Evolutionary conservation across 78 protist genomes (phyloP), one percentile per base, ranked within the genome.

Genomic region (Tieghemostelium lacteum): DNA sequence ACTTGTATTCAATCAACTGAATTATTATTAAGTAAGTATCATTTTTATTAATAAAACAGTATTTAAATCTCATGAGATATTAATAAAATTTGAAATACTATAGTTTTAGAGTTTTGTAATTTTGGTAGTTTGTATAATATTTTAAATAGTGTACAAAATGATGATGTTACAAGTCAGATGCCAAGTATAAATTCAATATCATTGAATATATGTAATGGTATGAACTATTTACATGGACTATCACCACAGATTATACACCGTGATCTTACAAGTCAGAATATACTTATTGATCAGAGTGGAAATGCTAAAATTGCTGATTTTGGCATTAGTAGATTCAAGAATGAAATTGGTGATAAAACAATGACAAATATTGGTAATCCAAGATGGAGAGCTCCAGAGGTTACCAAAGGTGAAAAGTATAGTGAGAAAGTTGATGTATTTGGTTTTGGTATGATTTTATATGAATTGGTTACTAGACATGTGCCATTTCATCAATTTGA

Each of bases 351-450:
- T 49, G 93, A 86, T 49, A 74, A 86, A 61, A 86, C 93, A 22
- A 86, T 86, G 93, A 86, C 93, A 2, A 36, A 75, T 0, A 86
- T 86, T 57, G 88, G 88, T 14, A 86, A 86, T 65, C 93, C 93
- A 39, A 17, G 93, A 24, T 86, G 78, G 72, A 54, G 93, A 29
- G 92, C 95, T 42, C 95, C 95, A 7, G 95, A 92, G 50, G 92
- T 86, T 1, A 71, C 83, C 0, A 88, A 89, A 8, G 94, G 76
- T 6, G 75, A 92, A 58, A 58, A 67, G 37, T 85, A 66, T 70
- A 64, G 92, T 49, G 65, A 55, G 20, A 57, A 37, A 19, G 88
- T 76, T 0, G 95, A 92, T 64, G 85, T 92, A 1, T 92, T 72
- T 83, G 87, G 94, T 8, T 92, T 75, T 77, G 85, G 89, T 29